A percentile compares a stretch with the other conserved stretches of the same genome.
phyloP scores from a whole-genome alignment of 441 rosid genomes.

The Pelargonium fulgidum region DNA sequence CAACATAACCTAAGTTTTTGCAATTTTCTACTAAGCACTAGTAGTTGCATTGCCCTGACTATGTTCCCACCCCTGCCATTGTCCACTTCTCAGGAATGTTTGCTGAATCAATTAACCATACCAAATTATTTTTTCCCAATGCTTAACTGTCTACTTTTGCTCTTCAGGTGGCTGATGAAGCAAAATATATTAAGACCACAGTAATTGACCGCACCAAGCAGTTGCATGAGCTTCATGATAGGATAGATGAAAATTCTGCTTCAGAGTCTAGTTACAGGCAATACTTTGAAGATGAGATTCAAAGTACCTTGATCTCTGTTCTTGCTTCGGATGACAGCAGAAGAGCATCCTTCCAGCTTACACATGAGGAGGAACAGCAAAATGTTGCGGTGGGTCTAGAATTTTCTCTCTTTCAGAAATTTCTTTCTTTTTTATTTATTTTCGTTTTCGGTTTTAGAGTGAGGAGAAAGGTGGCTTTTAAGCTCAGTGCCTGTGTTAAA shows the following conservation, averaged over 20 bases:
- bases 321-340: constrained; percentile 83
- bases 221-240: constrained; percentile 59
- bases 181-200: constrained; percentile 57
- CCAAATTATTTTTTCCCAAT: not conserved
- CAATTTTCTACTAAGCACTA: not conserved
- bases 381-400: constrained; percentile 60
- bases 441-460: not conserved
- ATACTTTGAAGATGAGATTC: constrained; percentile 80
- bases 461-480: not conserved
- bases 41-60: not conserved
- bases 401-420: constrained; percentile 12
- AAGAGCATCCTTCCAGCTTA: constrained; percentile 59
- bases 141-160: constrained; percentile 13
- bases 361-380: constrained; percentile 84
- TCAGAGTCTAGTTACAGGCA: constrained; percentile 48
- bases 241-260: constrained; percentile 55
- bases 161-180: constrained; percentile 71
- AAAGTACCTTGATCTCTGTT: constrained; percentile 47
- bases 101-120: not conserved
- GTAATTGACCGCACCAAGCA: constrained; percentile 69
- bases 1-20: not conserved
- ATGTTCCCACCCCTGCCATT: not conserved
- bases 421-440: constrained; percentile 10
- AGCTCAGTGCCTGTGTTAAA: constrained; percentile 10
- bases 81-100: not conserved